These are phyloP conservation scores for Bromus sterilis DNA, from an alignment of 176 grass and related monocot species.

Conservation along the genomic window DNA sequence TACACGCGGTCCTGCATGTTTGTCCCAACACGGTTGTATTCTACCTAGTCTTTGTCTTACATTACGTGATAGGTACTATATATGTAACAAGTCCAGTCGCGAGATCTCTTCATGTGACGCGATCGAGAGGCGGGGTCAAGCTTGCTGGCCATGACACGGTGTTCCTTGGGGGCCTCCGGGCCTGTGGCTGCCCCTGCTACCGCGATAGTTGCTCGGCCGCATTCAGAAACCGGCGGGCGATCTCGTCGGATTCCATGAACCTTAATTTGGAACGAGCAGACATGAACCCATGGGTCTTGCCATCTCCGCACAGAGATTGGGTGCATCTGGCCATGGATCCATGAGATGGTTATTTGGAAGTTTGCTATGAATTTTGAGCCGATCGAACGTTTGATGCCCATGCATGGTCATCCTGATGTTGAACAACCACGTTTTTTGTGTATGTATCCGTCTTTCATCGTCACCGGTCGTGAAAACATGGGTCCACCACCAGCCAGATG, in stretches of 20 bases:
- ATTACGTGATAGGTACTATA: too few species aligned
- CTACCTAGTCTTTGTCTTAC: not conserved
- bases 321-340: not conserved
- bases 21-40: not conserved
- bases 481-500: not conserved
- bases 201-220: not conserved
- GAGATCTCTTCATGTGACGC: not conserved
- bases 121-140: not conserved
- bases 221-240: not conserved
- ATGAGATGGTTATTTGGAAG: not conserved
- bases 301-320: slow-evolving; percentile 17
- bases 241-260: slow-evolving; percentile 14
- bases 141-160: not conserved
- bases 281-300: slow-evolving; percentile 9
- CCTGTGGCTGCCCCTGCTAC: not conserved
- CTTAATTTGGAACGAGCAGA: slow-evolving; percentile 4
- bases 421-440: not conserved
- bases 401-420: not conserved
- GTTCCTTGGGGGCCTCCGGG: not conserved
- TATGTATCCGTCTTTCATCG: not conserved
- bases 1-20: not conserved
- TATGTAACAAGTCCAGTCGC: not conserved
- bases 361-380: not conserved
- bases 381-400: not conserved
- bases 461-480: not conserved